phyloP scores from a whole-genome alignment of 371 early-diverging fungal species.

The Batkoa obscura region DNA sequence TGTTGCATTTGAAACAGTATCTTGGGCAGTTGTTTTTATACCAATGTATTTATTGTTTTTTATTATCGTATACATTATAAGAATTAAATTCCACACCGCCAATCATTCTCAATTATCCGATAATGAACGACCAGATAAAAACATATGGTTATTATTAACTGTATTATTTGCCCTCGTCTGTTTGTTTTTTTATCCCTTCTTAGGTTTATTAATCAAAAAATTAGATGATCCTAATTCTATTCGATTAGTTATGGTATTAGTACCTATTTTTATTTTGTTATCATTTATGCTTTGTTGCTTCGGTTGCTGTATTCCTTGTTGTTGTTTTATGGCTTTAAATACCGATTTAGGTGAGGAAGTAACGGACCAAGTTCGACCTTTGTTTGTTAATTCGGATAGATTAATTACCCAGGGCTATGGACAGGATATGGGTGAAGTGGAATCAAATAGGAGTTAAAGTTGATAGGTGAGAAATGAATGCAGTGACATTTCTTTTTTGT shows the following conservation, averaged over 20 bases:
- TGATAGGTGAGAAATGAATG: no score
- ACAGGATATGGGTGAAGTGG: no score
- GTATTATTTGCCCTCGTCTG: slow-evolving; percentile 27
- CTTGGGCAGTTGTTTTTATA: slow-evolving; percentile 63
- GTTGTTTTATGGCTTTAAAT: background rate
- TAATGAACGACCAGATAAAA: slow-evolving; percentile 22
- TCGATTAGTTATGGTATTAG: slow-evolving; percentile 39
- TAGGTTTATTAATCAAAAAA: slow-evolving; percentile 45
- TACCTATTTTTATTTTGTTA: slow-evolving; percentile 61
- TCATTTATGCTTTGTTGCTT: slow-evolving; percentile 39
- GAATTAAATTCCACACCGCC: slow-evolving; percentile 21
- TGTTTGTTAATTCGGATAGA: no score
- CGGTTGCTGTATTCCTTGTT: slow-evolving; percentile 55
- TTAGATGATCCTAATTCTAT: slow-evolving; percentile 29
- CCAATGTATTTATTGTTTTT: slow-evolving; percentile 50
- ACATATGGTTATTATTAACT: slow-evolving; percentile 24
- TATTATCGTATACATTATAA: slow-evolving; percentile 28
- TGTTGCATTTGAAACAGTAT: slow-evolving; percentile 16
- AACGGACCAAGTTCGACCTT: no score
- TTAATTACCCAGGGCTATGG: no score
- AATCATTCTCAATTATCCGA: slow-evolving; percentile 25
- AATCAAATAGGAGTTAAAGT: no score
- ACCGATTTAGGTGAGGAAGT: no score
- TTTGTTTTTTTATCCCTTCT: slow-evolving; percentile 38
- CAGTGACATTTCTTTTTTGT: no score